phyloP scores from a whole-genome alignment of 2,329 filamentous ascomycete genomes.

The Aplosporella prunicola region DNA sequence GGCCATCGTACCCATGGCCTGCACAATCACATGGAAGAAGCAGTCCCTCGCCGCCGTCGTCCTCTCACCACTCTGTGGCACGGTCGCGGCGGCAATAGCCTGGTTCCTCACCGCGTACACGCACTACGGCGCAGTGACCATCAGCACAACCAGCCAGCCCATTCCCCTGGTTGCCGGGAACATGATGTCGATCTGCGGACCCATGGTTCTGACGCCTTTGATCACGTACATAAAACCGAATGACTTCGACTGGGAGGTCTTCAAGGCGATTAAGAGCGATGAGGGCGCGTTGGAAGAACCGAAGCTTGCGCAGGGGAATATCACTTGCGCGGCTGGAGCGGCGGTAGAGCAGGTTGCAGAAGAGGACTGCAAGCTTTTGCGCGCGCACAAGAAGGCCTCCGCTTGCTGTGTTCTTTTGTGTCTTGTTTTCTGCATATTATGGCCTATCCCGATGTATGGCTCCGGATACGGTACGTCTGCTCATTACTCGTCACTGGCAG shows the following conservation, averaged over 20 bases:
- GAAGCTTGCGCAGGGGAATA: conserved; percentile 6
- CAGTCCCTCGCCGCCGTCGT: conserved; percentile 41
- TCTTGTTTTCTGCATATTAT: conserved; percentile 27
- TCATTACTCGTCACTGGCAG: background rate
- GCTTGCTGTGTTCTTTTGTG: conserved; percentile 5
- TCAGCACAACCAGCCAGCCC: conserved; percentile 21
- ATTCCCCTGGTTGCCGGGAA: conserved; percentile 15
- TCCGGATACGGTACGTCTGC: conserved; percentile 34
- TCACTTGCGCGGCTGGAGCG: conserved; percentile 2
- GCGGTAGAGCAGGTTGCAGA: background rate
- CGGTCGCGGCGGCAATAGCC: conserved; percentile 39
- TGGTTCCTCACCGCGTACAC: conserved; percentile 28
- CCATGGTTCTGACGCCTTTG: conserved; percentile 11
- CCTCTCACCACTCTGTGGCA: conserved; percentile 40
- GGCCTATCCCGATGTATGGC: conserved; percentile 48
- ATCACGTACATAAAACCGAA: conserved; percentile 40
- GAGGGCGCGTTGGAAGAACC: conserved; percentile 6
- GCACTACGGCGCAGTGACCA: conserved; percentile 25
- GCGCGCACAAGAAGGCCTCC: conserved; percentile 5
- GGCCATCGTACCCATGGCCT: conserved; percentile 31
- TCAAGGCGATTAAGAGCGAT: conserved; percentile 16
- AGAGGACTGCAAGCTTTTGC: background rate
- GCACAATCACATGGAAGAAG: conserved; percentile 29
- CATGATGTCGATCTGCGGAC: conserved; percentile 12
- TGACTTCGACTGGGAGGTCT: conserved; percentile 33